These are phyloP conservation scores for Coffea canephora DNA, from an alignment of 257 asterid genomes.

Conservation along the genomic window DNA sequence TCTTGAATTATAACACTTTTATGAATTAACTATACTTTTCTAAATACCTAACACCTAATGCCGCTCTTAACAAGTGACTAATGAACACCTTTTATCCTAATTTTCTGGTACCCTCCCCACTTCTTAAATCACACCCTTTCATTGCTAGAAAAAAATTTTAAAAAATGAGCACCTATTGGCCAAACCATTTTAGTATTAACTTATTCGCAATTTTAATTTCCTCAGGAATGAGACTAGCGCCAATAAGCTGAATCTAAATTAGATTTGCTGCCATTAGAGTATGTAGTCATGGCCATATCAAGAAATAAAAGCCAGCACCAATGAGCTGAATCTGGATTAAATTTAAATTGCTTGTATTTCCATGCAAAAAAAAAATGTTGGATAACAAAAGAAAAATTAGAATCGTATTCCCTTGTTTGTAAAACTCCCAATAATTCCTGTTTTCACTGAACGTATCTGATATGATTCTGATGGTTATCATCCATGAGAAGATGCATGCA, in stretches of 20 bases:
- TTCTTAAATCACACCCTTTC: no score
- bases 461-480: background rate
- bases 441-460: background rate
- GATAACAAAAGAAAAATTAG: background rate
- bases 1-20: no score
- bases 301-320: background rate
- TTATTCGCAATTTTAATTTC: background rate
- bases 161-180: no score
- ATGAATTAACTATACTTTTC: no score
- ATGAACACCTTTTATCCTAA: no score
- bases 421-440: background rate
- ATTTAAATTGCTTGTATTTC: background rate
- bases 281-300: background rate
- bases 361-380: background rate
- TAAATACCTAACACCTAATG: no score
- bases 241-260: no score
- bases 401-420: background rate
- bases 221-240: background rate
- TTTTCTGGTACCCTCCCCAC: no score
- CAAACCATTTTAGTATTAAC: background rate
- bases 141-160: no score
- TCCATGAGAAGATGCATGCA: background rate
- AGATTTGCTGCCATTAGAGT: background rate
- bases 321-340: background rate
- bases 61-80: no score